Percentiles rank a stretch among this genome's conserved stretches.
Conservation (phyloP, 371 early-diverging fungal genomes). For the Quaeritorhiza haematococci region DNA sequence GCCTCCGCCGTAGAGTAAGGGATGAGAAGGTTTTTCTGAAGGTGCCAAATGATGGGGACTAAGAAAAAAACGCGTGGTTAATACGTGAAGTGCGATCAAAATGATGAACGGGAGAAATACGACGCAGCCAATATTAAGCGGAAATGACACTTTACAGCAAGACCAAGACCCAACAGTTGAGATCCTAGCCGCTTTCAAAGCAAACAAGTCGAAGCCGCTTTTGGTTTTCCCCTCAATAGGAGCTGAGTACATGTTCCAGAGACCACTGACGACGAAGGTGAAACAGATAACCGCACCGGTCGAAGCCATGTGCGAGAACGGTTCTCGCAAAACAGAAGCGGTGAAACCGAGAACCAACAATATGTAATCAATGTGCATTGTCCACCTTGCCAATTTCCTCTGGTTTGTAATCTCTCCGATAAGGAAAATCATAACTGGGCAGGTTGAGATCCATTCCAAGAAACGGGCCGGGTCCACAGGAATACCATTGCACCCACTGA, state of each 20-base stretch:
- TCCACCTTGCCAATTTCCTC: conserved; percentile 8
- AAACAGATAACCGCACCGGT: conserved; percentile 10
- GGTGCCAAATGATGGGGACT: background rate
- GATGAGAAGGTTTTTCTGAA: conserved; percentile 1
- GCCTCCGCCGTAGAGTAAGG: conserved; percentile 22
- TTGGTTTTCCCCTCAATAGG: conserved; percentile 11
- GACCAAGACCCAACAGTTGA: conserved; percentile 3
- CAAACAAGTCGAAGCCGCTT: background rate
- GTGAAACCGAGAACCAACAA: conserved; percentile 23
- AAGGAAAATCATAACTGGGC: conserved; percentile 29
- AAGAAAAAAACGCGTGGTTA: conserved; percentile 11
- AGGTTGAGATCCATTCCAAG: conserved; percentile 34
- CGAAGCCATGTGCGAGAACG: conserved; percentile 15
- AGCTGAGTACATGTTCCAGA: conserved; percentile 15
- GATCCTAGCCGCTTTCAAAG: conserved; percentile 5
- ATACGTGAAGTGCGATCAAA: conserved; percentile 17
- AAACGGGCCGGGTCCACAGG: conserved; percentile 29
- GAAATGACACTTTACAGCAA: conserved; percentile 18
- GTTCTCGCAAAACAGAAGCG: conserved; percentile 20
- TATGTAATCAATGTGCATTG: conserved; percentile 20
- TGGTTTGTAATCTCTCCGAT: conserved; percentile 26
- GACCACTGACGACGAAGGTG: conserved; percentile 5
- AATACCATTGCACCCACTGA: conserved; percentile 14
- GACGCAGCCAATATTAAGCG: conserved; percentile 8
- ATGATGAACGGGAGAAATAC: conserved; percentile 23